phyloP scores from a whole-genome alignment of 306 rosid genomes.

The Begonia peltatifolia region DNA sequence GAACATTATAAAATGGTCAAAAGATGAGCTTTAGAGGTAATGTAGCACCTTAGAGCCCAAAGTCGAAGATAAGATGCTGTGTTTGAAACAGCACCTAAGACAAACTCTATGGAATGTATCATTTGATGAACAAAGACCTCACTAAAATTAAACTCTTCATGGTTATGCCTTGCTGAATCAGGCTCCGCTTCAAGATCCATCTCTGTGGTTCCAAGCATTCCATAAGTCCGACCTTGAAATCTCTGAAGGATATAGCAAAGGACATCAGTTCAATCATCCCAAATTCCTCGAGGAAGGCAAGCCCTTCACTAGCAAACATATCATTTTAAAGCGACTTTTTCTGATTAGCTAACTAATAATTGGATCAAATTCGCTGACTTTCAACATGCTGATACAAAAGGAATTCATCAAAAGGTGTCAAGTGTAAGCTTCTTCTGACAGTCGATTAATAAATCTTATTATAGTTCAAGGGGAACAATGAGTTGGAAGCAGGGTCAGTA shows the following conservation, averaged over 20 bases:
- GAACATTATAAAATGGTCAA: constrained; percentile 5
- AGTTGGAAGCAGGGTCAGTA: constrained; percentile 6
- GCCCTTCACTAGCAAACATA: too few relatives aligned
- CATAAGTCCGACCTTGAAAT: constrained; percentile 91
- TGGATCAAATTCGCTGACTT: too few relatives aligned
- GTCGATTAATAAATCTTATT: too few relatives aligned
- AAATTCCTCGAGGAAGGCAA: background rate
- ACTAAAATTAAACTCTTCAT: constrained; percentile 83
- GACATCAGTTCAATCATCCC: background rate
- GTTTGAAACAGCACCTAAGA: constrained; percentile 97
- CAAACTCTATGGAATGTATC: constrained; percentile 96
- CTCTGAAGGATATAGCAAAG: constrained; percentile 38
- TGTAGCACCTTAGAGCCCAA: constrained; percentile 88
- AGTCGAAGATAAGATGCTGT: constrained; percentile 99
- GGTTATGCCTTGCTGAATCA: constrained; percentile 75
- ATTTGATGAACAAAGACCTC: constrained; percentile 98
- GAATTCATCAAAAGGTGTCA: background rate
- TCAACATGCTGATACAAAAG: background rate
- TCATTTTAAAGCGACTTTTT: too few relatives aligned
- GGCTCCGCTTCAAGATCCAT: constrained; percentile 81
- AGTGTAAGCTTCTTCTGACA: too few relatives aligned
- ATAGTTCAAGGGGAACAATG: too few relatives aligned
- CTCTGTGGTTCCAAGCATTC: constrained; percentile 73
- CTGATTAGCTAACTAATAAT: too few relatives aligned
- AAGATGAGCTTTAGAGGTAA: constrained; percentile 7